phyloP scores from a whole-genome alignment of 2,329 filamentous ascomycete species.

The Trichoderma atrobrunneum region DNA sequence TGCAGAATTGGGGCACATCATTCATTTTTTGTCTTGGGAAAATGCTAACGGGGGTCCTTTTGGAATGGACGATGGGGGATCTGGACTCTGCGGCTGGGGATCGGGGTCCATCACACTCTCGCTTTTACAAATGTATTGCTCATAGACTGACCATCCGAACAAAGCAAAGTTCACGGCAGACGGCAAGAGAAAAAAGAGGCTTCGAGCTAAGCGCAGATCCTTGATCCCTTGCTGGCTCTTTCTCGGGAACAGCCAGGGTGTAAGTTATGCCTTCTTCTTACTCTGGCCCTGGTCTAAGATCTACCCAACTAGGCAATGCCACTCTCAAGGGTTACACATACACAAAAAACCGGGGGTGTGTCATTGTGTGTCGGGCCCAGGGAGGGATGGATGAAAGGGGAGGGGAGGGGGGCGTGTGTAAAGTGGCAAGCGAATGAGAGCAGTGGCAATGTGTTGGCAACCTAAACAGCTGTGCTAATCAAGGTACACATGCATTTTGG shows the following conservation, averaged over 20 bases:
- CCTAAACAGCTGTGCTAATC: background rate
- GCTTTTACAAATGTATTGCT: background rate
- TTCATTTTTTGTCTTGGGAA: background rate
- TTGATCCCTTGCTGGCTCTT: background rate
- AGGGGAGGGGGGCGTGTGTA: background rate
- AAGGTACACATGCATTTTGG: background rate
- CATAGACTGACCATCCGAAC: background rate
- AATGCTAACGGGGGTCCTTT: background rate
- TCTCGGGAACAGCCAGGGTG: background rate
- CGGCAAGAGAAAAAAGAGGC: background rate
- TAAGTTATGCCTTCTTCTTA: background rate
- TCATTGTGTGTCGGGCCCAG: background rate
- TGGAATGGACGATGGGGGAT: background rate
- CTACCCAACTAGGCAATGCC: background rate
- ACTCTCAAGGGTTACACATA: background rate
- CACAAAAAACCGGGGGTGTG: background rate
- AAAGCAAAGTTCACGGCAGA: background rate
- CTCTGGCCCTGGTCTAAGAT: background rate
- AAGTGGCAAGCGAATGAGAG: background rate
- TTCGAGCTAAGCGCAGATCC: background rate
- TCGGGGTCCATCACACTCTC: background rate
- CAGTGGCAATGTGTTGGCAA: background rate
- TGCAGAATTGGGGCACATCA: background rate
- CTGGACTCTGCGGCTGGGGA: background rate
- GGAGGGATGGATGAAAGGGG: background rate